phyloP scores from a whole-genome alignment of 352 stramenopile species.

The Hyaloperonospora arabidopsidis region DNA sequence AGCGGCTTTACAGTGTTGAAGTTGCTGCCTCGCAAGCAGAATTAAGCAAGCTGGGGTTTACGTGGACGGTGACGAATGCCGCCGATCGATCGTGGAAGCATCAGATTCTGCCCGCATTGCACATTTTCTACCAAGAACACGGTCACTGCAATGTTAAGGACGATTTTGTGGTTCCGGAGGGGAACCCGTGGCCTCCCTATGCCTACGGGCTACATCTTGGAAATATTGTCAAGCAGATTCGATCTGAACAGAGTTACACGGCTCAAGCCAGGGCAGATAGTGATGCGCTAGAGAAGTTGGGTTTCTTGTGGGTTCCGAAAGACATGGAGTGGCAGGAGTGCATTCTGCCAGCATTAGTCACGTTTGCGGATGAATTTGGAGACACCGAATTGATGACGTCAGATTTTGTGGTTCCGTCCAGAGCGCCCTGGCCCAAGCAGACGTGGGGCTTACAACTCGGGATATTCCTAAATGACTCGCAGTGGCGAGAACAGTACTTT shows the following conservation, averaged over 20 bases:
- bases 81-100: slow-evolving; percentile 19
- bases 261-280: slow-evolving; percentile 13
- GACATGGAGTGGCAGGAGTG: slow-evolving; percentile 26
- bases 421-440: slow-evolving; percentile 18
- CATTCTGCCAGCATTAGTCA: slow-evolving; percentile 25
- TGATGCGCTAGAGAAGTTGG: slow-evolving; percentile 10
- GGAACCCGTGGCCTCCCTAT: slow-evolving; percentile 14
- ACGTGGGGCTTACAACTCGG: slow-evolving; percentile 24
- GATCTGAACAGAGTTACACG: slow-evolving; percentile 11
- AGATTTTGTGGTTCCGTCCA: slow-evolving; percentile 20
- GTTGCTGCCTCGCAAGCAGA: neutral
- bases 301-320: slow-evolving; percentile 15
- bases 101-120: slow-evolving; percentile 21
- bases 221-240: slow-evolving; percentile 20
- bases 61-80: slow-evolving; percentile 15
- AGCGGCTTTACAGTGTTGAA: slow-evolving; percentile 17
- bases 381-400: slow-evolving; percentile 10
- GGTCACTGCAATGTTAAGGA: slow-evolving; percentile 19
- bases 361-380: slow-evolving; percentile 21
- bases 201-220: slow-evolving; percentile 22
- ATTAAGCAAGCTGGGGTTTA: slow-evolving; percentile 6
- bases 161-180: slow-evolving; percentile 18
- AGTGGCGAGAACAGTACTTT: slow-evolving; percentile 24
- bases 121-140: slow-evolving; percentile 14
- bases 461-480: slow-evolving; percentile 16